Conservation (phyloP, 192 early-diverging fungal genomes). For the Funneliformis mosseae region DNA sequence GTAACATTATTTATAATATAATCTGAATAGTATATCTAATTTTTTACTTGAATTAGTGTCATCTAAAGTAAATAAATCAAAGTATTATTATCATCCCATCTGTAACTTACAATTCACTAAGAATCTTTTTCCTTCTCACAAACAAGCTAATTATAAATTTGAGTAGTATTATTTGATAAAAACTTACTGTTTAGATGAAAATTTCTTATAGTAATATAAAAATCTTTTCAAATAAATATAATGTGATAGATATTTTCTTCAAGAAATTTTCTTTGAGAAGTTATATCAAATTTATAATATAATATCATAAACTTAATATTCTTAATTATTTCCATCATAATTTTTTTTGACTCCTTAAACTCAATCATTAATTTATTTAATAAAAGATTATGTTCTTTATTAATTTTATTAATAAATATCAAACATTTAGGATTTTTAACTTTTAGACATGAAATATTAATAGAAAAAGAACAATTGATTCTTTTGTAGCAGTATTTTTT, state of each 20-base stretch:
- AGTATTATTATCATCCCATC: not conserved
- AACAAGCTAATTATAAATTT: not conserved
- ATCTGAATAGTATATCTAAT: not conserved
- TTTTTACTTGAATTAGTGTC: not conserved
- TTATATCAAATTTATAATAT: not conserved
- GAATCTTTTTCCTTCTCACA: not conserved
- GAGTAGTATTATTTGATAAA: not conserved
- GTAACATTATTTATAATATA: constrained; percentile 5
- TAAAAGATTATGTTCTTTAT: too few species aligned
- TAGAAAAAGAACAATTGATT: too few species aligned
- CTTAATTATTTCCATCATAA: too few species aligned
- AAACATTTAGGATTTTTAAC: too few species aligned
- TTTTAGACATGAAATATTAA: too few species aligned
- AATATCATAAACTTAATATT: too few species aligned
- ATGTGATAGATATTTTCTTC: not conserved
- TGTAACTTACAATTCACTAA: not conserved
- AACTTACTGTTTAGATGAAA: not conserved
- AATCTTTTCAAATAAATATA: not conserved
- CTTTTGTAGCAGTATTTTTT: too few species aligned
- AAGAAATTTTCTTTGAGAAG: not conserved
- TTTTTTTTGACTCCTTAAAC: too few species aligned
- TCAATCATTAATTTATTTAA: too few species aligned
- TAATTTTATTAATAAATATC: too few species aligned
- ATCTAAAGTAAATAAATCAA: not conserved
- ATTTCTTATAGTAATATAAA: not conserved